Evolutionary conservation across 768 basidiomycete species (phyloP).

Genomic region (Russula ochroleuca): DNA sequence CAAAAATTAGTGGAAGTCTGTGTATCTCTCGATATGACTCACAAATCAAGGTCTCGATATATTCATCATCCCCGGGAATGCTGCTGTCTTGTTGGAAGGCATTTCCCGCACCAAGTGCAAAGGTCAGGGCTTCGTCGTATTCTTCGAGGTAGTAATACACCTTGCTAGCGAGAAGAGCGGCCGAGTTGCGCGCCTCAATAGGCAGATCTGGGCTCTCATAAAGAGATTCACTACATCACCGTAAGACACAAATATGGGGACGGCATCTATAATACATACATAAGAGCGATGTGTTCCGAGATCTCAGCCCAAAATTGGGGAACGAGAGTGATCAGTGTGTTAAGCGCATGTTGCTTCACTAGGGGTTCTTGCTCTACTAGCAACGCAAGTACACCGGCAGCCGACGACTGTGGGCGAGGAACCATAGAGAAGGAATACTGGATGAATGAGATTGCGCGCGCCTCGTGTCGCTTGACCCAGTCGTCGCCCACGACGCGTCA

Average conservation of each 20-base stretch:
- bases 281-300: conserved; percentile 84
- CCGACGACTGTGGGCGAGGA: conserved; percentile 69
- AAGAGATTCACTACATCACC: conserved; percentile 66
- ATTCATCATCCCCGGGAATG: conserved; percentile 68
- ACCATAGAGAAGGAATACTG: conserved; percentile 47
- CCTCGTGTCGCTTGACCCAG: conserved; percentile 5
- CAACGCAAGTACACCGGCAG: conserved; percentile 87
- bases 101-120: conserved; percentile 85
- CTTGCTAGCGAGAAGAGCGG: conserved; percentile 93
- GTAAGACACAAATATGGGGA: conserved; percentile 14
- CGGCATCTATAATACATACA: conserved; percentile 52
- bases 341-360: conserved; percentile 90
- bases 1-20: not conserved
- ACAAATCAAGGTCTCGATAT: conserved; percentile 93
- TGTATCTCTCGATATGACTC: conserved; percentile 36
- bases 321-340: conserved; percentile 74
- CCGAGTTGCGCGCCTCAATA: conserved; percentile 68
- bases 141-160: conserved; percentile 96
- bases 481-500: conserved; percentile 40
- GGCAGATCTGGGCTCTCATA: conserved; percentile 81
- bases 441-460: conserved; percentile 24
- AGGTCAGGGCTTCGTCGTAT: conserved; percentile 92
- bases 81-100: conserved; percentile 77
- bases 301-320: conserved; percentile 99
- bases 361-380: conserved; percentile 83